Evolutionary conservation across 345 rosid genomes (phyloP).

Genomic region (Mangifera indica): DNA sequence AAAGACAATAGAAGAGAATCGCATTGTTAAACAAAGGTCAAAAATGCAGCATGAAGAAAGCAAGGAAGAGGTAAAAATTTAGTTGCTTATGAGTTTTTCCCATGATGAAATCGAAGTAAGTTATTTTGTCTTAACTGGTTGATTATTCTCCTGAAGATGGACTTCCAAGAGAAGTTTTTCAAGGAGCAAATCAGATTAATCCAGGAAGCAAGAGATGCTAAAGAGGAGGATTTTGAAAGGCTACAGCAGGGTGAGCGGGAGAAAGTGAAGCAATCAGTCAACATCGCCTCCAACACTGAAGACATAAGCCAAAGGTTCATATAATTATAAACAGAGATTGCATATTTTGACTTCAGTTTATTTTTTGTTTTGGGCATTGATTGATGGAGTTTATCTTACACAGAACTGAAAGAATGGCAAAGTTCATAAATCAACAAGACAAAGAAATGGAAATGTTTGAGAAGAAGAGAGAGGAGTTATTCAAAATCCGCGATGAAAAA

Average conservation of each 20-base stretch:
- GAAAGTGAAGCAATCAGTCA: constrained; percentile 47
- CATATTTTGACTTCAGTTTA: too few species aligned
- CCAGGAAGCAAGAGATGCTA: constrained; percentile 46
- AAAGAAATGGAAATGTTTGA: constrained; percentile 63
- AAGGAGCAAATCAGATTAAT: constrained; percentile 50
- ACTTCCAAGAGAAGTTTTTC: constrained; percentile 71
- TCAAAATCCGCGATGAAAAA: constrained; percentile 49
- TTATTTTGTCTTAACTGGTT: background rate
- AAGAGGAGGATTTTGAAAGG: constrained; percentile 79
- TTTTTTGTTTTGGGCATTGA: too few species aligned
- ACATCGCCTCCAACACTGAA: constrained; percentile 34
- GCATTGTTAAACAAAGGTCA: constrained; percentile 69
- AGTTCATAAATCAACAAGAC: constrained; percentile 52
- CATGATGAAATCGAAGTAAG: background rate
- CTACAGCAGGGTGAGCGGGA: constrained; percentile 74
- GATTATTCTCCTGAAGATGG: constrained; percentile 44
- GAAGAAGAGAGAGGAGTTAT: constrained; percentile 65
- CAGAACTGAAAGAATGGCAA: constrained; percentile 54
- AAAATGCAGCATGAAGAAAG: constrained; percentile 68
- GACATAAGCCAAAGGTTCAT: constrained; percentile 52
- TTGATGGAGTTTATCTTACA: background rate
- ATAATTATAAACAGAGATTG: background rate
- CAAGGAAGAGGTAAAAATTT: constrained; percentile 83
- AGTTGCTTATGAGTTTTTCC: background rate
- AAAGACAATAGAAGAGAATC: constrained; percentile 55